Percentiles rank a stretch among this genome's conserved stretches.
Evolutionary conservation across 345 rosid species (phyloP).

Genomic region (Syzygium aromaticum): DNA sequence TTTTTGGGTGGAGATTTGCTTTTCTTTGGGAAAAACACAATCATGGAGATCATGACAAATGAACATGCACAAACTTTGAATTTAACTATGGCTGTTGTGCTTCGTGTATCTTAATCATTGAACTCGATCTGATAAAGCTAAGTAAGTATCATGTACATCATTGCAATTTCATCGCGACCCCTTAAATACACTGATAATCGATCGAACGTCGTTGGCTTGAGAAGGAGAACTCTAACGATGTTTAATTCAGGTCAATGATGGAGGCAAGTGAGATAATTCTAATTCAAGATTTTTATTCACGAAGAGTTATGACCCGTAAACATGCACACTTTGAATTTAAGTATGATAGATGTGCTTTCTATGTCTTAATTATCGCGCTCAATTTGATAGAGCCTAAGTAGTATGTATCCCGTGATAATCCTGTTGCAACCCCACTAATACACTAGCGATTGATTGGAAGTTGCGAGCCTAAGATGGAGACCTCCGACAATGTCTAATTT

Average conservation of each 20-base stretch:
- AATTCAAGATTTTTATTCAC: too few species aligned
- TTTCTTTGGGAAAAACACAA: not conserved
- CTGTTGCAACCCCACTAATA: not conserved
- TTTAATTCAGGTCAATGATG: too few species aligned
- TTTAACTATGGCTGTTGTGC: not conserved
- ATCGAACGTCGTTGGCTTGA: too few species aligned
- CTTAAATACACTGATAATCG: too few species aligned
- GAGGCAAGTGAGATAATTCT: too few species aligned
- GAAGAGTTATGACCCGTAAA: not conserved
- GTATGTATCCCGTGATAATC: not conserved
- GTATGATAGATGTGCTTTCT: not conserved
- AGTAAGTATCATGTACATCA: not conserved
- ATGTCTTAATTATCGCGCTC: not conserved
- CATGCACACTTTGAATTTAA: not conserved
- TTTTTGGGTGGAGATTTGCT: too few species aligned
- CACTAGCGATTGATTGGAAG: fast-evolving
- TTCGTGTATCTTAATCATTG: not conserved
- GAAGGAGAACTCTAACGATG: too few species aligned
- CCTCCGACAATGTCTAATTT: too few species aligned
- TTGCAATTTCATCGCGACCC: too few species aligned
- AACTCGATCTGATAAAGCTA: not conserved
- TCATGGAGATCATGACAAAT: not conserved
- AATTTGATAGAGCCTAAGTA: not conserved
- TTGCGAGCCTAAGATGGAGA: fast-evolving
- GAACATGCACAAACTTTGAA: not conserved